Percentiles rank a stretch among this genome's conserved stretches.
phyloP scores from a whole-genome alignment of 2,329 filamentous ascomycete genomes.

The Passalora sequoiae region DNA sequence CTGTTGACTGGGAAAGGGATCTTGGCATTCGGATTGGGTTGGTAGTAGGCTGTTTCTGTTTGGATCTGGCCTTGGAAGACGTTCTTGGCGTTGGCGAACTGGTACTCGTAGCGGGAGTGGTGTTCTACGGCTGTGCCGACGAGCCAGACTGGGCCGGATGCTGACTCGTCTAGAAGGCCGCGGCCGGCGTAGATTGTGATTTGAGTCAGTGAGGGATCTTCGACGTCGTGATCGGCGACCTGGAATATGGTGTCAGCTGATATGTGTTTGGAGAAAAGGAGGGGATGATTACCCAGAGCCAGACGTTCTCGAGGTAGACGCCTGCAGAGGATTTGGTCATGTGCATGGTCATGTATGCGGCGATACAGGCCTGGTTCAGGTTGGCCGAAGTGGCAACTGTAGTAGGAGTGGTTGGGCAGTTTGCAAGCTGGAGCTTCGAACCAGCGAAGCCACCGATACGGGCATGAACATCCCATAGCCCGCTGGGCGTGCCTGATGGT shows the following conservation, averaged over 20 bases:
- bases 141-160: constrained; percentile 51
- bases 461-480: constrained; percentile 55
- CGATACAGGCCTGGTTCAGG: constrained; percentile 27
- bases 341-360: constrained; percentile 30
- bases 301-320: constrained; percentile 81
- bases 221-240: constrained; percentile 83
- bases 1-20: constrained; percentile 59
- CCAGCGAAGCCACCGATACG: constrained; percentile 50
- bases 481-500: constrained; percentile 37
- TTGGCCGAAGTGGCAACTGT: constrained; percentile 19
- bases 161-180: constrained; percentile 73
- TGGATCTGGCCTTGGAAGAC: constrained; percentile 78
- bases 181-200: constrained; percentile 88
- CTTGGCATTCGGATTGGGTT: constrained; percentile 71
- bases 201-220: constrained; percentile 63
- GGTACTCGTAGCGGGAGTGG: constrained; percentile 68
- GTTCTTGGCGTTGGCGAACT: constrained; percentile 69
- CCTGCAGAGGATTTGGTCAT: constrained; percentile 51
- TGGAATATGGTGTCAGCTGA: background rate
- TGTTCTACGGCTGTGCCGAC: constrained; percentile 66
- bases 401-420: constrained; percentile 38
- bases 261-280: background rate
- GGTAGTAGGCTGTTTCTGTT: constrained; percentile 82
- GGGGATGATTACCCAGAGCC: constrained; percentile 62
- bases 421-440: constrained; percentile 40